These are phyloP conservation scores for Podaxis carcinomalis DNA, from an alignment of 768 basidiomycete species.

Conservation along the genomic window DNA sequence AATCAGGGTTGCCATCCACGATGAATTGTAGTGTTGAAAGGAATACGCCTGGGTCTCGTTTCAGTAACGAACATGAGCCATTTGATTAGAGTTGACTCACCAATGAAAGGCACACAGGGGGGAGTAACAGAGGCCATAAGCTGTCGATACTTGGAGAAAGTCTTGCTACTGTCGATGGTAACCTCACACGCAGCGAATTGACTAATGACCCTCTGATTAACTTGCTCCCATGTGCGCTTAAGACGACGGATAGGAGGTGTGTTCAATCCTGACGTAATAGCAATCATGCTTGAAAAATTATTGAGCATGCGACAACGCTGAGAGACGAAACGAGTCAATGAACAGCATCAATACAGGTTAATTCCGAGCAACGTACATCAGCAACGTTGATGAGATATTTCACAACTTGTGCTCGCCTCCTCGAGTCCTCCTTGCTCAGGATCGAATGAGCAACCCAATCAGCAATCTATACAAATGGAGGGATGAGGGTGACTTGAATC, in stretches of 20 bases:
- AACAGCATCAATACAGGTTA: neutral
- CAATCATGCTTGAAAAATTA: conserved; percentile 97
- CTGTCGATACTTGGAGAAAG: conserved; percentile 88
- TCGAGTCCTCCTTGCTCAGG: conserved; percentile 76
- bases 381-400: conserved; percentile 92
- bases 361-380: conserved; percentile 55
- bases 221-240: conserved; percentile 91
- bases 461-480: conserved; percentile 57
- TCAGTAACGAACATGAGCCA: neutral
- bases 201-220: conserved; percentile 69
- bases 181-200: conserved; percentile 79
- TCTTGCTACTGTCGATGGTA: conserved; percentile 90
- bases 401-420: conserved; percentile 73
- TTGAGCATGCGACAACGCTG: conserved; percentile 89
- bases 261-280: conserved; percentile 91
- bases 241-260: conserved; percentile 90
- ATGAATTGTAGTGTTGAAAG: conserved; percentile 96
- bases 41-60: conserved; percentile 71
- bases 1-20: conserved; percentile 93
- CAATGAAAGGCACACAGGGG: conserved; percentile 96
- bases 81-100: conserved; percentile 38
- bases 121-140: conserved; percentile 79
- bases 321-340: conserved; percentile 5
- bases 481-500: neutral
- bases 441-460: conserved; percentile 89